Conservation (phyloP, 2,329 filamentous ascomycete genomes). For the Aspergillus pseudoglaucus region DNA sequence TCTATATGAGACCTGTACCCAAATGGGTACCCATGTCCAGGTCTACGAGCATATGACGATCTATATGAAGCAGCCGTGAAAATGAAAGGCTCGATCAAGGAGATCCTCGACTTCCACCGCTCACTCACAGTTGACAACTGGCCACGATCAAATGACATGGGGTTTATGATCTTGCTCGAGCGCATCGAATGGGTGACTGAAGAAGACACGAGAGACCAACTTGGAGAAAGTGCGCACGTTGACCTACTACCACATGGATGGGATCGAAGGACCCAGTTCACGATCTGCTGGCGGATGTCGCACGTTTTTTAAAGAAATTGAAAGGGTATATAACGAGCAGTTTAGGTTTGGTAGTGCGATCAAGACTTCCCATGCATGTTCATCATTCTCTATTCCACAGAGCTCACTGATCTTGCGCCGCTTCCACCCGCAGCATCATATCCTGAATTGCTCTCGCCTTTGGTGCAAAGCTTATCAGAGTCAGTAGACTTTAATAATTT, state of each 20-base stretch:
- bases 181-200: slow-evolving; percentile 16
- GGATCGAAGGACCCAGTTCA: too few species aligned
- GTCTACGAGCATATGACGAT: slow-evolving; percentile 7
- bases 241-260: too few species aligned
- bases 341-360: too few species aligned
- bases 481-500: not conserved
- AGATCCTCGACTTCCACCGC: slow-evolving; percentile 26
- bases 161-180: slow-evolving; percentile 10
- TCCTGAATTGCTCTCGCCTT: not conserved
- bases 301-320: too few species aligned
- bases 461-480: not conserved
- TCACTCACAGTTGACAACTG: slow-evolving; percentile 23
- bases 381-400: not conserved
- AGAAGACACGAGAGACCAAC: slow-evolving; percentile 10
- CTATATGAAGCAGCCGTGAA: slow-evolving; percentile 2
- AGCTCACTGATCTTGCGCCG: not conserved
- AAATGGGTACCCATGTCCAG: too few species aligned
- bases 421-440: not conserved
- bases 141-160: slow-evolving; percentile 23
- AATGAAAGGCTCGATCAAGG: slow-evolving; percentile 15
- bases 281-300: too few species aligned
- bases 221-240: too few species aligned
- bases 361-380: not conserved
- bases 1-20: too few species aligned
- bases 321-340: too few species aligned